Evolutionary conservation across 2,329 filamentous ascomycete genomes (phyloP).

Genomic region (Cladophialophora bantiana): DNA sequence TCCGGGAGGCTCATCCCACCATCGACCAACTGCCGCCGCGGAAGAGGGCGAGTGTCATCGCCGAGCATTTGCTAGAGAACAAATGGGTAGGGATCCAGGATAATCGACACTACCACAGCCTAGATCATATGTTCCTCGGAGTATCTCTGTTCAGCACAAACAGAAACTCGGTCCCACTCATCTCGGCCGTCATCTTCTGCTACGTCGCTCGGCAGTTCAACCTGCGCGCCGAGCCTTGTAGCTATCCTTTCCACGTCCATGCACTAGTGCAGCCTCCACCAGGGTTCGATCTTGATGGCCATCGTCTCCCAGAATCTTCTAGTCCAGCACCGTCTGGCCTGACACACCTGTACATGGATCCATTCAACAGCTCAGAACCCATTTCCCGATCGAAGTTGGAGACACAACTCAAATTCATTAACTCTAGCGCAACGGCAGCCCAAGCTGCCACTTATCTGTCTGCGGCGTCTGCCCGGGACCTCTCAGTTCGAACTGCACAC

Average conservation of each 20-base stretch:
- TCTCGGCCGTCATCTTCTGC: slow-evolving; percentile 87
- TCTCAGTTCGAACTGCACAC: slow-evolving; percentile 76
- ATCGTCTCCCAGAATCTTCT: slow-evolving; percentile 39
- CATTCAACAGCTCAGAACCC: slow-evolving; percentile 74
- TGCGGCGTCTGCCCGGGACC: slow-evolving; percentile 68
- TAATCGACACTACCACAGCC: slow-evolving; percentile 74
- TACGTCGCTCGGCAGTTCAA: slow-evolving; percentile 76
- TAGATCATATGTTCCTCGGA: slow-evolving; percentile 88
- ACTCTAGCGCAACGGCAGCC: slow-evolving; percentile 39
- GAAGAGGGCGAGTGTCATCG: slow-evolving; percentile 71
- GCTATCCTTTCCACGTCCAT: slow-evolving; percentile 85
- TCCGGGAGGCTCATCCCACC: slow-evolving; percentile 61
- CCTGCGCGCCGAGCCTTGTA: slow-evolving; percentile 77
- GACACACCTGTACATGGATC: slow-evolving; percentile 75
- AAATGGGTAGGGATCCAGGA: slow-evolving; percentile 75
- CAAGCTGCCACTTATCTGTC: slow-evolving; percentile 63
- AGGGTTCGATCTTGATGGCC: slow-evolving; percentile 65
- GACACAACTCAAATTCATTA: slow-evolving; percentile 63
- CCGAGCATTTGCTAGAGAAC: slow-evolving; percentile 71
- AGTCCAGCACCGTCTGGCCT: slow-evolving; percentile 37
- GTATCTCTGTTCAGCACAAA: slow-evolving; percentile 74
- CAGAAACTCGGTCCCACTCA: slow-evolving; percentile 83
- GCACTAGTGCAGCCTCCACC: slow-evolving; percentile 72
- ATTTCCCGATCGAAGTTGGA: slow-evolving; percentile 67
- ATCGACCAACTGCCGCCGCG: slow-evolving; percentile 67